These are phyloP conservation scores for Aspergillus ochraceoroseus DNA, from an alignment of 2,329 filamentous ascomycete genomes.

Conservation along the genomic window DNA sequence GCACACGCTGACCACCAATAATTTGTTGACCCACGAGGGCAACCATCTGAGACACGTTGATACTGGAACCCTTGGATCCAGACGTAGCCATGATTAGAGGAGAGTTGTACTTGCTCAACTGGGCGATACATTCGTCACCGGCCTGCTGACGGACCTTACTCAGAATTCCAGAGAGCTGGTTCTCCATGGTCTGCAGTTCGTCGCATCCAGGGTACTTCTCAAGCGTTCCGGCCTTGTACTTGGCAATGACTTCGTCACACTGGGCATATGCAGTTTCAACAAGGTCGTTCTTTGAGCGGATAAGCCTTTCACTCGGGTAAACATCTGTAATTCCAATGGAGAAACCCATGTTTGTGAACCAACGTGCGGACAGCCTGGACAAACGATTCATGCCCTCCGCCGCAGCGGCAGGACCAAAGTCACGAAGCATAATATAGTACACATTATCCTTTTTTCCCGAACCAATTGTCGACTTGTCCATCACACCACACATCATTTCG, in stretches of 20 bases:
- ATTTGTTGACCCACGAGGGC: slow-evolving; percentile 96
- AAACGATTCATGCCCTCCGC: slow-evolving; percentile 90
- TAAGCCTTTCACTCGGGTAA: slow-evolving; percentile 69
- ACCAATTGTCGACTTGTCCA: slow-evolving; percentile 98
- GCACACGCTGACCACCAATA: slow-evolving; percentile 86
- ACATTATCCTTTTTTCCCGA: slow-evolving; percentile 96
- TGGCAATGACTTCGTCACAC: slow-evolving; percentile 76
- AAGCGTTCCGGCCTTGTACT: slow-evolving; percentile 73
- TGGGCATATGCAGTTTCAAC: slow-evolving; percentile 73
- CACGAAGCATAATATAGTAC: slow-evolving; percentile 92
- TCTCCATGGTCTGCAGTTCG: slow-evolving; percentile 87
- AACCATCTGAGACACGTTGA: slow-evolving; percentile 99
- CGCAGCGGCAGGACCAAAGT: slow-evolving; percentile 85
- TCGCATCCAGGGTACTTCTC: slow-evolving; percentile 85
- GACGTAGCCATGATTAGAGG: slow-evolving; percentile 96
- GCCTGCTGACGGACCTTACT: slow-evolving; percentile 88
- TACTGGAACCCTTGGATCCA: slow-evolving; percentile 91
- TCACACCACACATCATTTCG: slow-evolving; percentile 92
- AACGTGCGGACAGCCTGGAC: slow-evolving; percentile 82
- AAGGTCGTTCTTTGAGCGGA: slow-evolving; percentile 66
- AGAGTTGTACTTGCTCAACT: slow-evolving; percentile 84
- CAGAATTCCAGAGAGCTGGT: slow-evolving; percentile 81
- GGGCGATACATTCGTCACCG: slow-evolving; percentile 83
- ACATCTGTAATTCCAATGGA: slow-evolving; percentile 96
- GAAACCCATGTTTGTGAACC: slow-evolving; percentile 85